These are phyloP conservation scores for Setaria viridis DNA, from an alignment of 202 grass and related monocot species.

Conservation along the genomic window DNA sequence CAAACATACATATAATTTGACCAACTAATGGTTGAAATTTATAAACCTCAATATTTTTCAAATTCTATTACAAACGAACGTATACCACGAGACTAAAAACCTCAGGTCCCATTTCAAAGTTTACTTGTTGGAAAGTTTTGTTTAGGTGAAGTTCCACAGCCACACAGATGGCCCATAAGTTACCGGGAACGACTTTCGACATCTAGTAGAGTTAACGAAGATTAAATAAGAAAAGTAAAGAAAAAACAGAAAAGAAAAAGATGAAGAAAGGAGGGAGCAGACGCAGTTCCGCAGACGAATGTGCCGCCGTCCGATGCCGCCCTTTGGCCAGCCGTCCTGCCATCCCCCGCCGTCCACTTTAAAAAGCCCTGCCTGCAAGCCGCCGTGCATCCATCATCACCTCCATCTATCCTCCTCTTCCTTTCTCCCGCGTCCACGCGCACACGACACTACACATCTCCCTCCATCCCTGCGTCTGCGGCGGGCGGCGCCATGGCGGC, in stretches of 20 bases:
- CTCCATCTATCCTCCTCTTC: neutral
- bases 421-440: neutral
- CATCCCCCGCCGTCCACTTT: neutral
- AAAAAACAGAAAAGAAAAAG: neutral
- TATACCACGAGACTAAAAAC: too few relatives aligned
- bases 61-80: too few relatives aligned
- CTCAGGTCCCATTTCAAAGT: too few relatives aligned
- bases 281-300: neutral
- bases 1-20: too few relatives aligned
- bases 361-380: neutral
- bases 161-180: neutral
- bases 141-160: neutral
- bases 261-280: neutral
- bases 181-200: neutral
- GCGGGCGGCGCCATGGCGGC: constrained; percentile 33
- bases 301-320: neutral
- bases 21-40: too few relatives aligned
- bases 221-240: neutral
- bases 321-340: neutral
- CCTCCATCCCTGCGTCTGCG: neutral
- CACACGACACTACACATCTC: too few relatives aligned
- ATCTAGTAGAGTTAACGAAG: neutral
- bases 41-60: too few relatives aligned
- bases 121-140: neutral
- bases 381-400: neutral